phyloP scores from a whole-genome alignment of 2,329 filamentous ascomycete genomes.

The Monosporascus sp. region DNA sequence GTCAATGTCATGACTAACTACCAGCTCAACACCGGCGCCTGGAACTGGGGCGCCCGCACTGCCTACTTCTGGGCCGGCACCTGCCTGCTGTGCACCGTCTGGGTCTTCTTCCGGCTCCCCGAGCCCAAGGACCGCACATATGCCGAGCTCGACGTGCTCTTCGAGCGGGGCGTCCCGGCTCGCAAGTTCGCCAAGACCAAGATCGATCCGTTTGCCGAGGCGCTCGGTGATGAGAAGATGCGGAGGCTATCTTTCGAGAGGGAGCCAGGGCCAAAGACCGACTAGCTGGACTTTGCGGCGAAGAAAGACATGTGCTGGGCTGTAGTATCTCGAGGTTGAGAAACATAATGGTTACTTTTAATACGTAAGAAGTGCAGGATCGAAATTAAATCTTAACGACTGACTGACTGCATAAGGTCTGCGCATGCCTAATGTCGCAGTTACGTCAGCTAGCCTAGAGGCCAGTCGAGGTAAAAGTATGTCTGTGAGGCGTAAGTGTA shows the following conservation, averaged over 20 bases:
- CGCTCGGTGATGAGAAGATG: not conserved
- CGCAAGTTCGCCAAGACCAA: constrained; percentile 34
- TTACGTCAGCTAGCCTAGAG: no score
- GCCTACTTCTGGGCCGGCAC: constrained; percentile 43
- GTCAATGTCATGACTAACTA: constrained; percentile 45
- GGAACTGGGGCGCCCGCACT: constrained; percentile 42
- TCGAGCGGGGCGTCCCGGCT: constrained; percentile 32
- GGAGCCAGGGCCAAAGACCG: no score
- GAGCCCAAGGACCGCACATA: constrained; percentile 47
- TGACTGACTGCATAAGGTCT: no score
- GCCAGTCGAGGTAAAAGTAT: no score
- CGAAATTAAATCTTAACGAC: no score
- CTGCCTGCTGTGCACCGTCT: constrained; percentile 41
- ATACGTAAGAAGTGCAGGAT: no score
- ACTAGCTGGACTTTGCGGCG: no score
- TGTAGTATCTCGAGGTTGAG: no score
- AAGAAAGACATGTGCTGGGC: no score
- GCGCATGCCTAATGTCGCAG: no score
- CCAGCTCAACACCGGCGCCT: constrained; percentile 39
- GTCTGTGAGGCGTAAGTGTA: no score
- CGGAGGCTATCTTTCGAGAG: not conserved
- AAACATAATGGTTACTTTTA: no score
- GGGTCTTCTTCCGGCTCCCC: constrained; percentile 46
- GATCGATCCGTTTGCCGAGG: constrained; percentile 30
- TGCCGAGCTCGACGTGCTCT: constrained; percentile 38